Conservation (phyloP, 352 stramenopile species). For the Phytophthora foliorum region DNA sequence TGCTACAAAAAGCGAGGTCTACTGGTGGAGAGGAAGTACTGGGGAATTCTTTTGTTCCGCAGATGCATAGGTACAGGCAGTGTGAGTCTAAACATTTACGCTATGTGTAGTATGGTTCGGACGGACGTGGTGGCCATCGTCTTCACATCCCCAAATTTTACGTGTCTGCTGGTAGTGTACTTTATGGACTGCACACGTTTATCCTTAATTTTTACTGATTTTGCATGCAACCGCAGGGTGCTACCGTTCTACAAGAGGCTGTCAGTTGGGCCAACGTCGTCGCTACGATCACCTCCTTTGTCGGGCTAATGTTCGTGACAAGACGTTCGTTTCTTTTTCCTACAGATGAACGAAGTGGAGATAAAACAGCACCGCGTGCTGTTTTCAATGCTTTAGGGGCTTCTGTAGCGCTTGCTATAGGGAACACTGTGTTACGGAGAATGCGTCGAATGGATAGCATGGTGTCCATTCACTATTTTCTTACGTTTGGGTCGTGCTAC, state of each 20-base stretch:
- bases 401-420: background rate
- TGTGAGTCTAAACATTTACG: conserved; percentile 53
- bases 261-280: background rate
- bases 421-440: background rate
- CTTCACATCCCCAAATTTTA: background rate
- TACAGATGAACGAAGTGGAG: background rate
- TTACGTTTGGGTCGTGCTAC: background rate
- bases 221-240: background rate
- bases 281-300: background rate
- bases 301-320: background rate
- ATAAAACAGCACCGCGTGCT: background rate
- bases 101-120: conserved; percentile 66
- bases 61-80: conserved; percentile 12
- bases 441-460: background rate
- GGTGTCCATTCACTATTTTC: background rate
- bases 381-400: background rate
- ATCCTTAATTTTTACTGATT: background rate
- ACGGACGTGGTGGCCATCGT: conserved; percentile 62
- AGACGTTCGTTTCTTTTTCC: background rate
- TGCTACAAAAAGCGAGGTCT: conserved; percentile 38
- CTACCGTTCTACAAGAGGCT: background rate
- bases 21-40: conserved; percentile 36
- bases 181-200: background rate
- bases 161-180: background rate
- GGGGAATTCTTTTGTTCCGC: background rate